These are phyloP conservation scores for Penicillium expansum DNA, from an alignment of 2,329 filamentous ascomycete species.

Conservation along the genomic window DNA sequence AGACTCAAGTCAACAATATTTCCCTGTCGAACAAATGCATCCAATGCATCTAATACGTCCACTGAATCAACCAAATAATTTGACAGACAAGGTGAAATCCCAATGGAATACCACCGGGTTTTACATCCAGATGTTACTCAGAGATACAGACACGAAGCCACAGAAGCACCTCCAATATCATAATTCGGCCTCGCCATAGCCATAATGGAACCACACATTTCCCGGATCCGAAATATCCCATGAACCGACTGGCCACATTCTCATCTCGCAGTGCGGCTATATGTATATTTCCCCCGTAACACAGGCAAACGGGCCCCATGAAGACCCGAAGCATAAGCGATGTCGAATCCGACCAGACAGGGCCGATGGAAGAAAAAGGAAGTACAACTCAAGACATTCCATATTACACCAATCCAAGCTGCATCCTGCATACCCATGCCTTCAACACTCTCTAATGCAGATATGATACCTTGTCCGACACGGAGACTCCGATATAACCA, in stretches of 20 bases:
- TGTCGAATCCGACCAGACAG: conserved; percentile 1
- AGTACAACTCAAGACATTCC: not conserved
- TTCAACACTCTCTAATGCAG: not conserved
- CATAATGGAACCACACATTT: not conserved
- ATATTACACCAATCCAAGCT: not conserved
- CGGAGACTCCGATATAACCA: not conserved
- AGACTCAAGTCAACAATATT: not conserved
- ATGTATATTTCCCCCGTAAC: not conserved
- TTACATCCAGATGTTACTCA: not conserved
- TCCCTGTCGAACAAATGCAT: not conserved
- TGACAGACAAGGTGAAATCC: not conserved
- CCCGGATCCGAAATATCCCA: not conserved
- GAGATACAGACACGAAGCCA: not conserved
- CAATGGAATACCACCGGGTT: not conserved
- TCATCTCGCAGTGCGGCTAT: not conserved
- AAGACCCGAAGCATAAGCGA: not conserved
- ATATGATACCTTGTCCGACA: not conserved
- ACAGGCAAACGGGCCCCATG: conserved; percentile 4
- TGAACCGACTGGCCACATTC: not conserved
- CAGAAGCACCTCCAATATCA: not conserved
- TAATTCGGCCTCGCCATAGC: not conserved
- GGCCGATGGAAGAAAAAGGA: not conserved
- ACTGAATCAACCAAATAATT: not conserved
- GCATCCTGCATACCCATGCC: not conserved
- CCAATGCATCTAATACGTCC: not conserved